A percentile compares a stretch with the other conserved stretches of the same genome.
Conservation (phyloP, 257 asterid genomes). For the Haberlea rhodopensis region DNA sequence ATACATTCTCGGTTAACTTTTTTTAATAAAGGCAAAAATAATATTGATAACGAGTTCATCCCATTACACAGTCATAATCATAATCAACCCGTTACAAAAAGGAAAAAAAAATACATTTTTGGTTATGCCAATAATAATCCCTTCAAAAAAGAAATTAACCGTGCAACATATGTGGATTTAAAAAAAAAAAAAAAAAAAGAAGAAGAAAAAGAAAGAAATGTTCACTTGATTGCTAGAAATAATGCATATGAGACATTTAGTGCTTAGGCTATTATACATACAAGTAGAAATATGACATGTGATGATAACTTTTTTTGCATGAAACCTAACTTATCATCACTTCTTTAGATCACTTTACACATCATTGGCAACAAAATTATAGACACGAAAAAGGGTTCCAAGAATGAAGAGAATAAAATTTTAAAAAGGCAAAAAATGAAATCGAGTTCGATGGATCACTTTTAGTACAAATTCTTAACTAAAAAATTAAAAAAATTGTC, state of each 20-base stretch:
- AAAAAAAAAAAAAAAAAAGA: too few relatives aligned
- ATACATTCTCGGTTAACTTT: too few relatives aligned
- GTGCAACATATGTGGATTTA: too few relatives aligned
- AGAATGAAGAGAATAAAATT: neutral
- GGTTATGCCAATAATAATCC: neutral
- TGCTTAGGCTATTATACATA: conserved; percentile 29
- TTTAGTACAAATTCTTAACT: too few relatives aligned
- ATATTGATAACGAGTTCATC: too few relatives aligned
- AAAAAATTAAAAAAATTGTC: too few relatives aligned
- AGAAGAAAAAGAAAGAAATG: too few relatives aligned
- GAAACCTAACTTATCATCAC: conserved; percentile 25
- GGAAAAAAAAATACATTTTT: too few relatives aligned
- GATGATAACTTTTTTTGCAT: conserved; percentile 26
- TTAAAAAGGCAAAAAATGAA: neutral
- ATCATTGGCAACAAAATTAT: neutral
- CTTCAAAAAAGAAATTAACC: neutral
- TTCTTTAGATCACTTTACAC: conserved; percentile 1
- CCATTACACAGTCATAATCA: too few relatives aligned
- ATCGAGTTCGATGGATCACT: neutral
- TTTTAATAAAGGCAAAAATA: too few relatives aligned
- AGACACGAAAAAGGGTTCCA: neutral
- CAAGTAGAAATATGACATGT: conserved; percentile 24
- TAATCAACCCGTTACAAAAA: too few relatives aligned
- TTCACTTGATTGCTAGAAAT: conserved; percentile 15
- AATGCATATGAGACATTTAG: conserved; percentile 20